Percentiles rank a stretch among this genome's conserved stretches.
Evolutionary conservation across 2,329 filamentous ascomycete species (phyloP).

Genomic region (Colletotrichum sidae): DNA sequence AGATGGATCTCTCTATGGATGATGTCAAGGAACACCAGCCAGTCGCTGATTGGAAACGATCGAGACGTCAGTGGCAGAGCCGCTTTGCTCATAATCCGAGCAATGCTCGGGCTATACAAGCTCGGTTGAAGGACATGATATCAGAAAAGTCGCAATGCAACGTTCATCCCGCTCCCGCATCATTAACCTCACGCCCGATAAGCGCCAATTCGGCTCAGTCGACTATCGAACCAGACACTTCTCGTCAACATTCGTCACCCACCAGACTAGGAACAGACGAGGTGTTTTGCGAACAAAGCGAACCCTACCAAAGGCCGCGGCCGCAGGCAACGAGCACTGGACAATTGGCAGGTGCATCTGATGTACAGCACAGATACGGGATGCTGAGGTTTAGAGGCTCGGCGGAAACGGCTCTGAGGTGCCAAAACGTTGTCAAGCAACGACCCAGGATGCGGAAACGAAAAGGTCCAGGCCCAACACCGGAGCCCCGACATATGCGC

Average conservation of each 20-base stretch:
- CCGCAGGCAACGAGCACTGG: background rate
- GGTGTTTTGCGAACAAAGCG: slow-evolving; percentile 29
- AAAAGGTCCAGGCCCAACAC: slow-evolving; percentile 16
- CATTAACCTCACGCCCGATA: background rate
- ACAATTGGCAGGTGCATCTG: background rate
- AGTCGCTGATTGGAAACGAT: slow-evolving; percentile 33
- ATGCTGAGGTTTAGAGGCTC: slow-evolving; percentile 29
- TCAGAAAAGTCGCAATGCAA: slow-evolving; percentile 22
- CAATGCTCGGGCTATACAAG: slow-evolving; percentile 24
- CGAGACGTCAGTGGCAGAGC: slow-evolving; percentile 28
- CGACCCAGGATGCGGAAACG: slow-evolving; percentile 35
- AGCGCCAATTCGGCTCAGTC: slow-evolving; percentile 2
- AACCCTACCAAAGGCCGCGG: slow-evolving; percentile 2
- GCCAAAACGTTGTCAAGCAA: slow-evolving; percentile 32
- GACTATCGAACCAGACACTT: slow-evolving; percentile 15
- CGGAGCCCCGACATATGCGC: slow-evolving; percentile 6
- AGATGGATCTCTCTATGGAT: slow-evolving; percentile 20
- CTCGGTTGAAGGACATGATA: slow-evolving; percentile 27
- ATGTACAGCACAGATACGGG: slow-evolving; percentile 9
- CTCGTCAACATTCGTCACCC: background rate
- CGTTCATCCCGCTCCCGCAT: slow-evolving; percentile 1
- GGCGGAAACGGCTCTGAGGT: slow-evolving; percentile 28
- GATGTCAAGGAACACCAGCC: slow-evolving; percentile 22
- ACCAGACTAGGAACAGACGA: slow-evolving; percentile 28
- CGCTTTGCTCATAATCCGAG: slow-evolving; percentile 31